These are phyloP conservation scores for Aspergillus pseudoterreus DNA, from an alignment of 2,329 filamentous ascomycete species.

Conservation along the genomic window DNA sequence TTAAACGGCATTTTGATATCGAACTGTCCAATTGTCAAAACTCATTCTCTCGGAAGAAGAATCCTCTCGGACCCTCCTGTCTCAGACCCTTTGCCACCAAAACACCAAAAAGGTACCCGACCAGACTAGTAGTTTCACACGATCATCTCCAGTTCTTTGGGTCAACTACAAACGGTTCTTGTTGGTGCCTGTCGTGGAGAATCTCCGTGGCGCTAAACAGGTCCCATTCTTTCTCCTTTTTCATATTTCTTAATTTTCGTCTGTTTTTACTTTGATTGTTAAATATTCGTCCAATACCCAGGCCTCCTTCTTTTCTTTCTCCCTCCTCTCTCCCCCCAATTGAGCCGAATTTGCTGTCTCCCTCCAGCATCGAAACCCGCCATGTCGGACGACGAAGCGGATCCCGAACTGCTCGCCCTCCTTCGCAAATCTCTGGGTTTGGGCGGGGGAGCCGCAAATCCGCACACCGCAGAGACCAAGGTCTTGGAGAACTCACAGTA, in stretches of 20 bases:
- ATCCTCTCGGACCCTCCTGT: not conserved
- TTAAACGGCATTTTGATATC: too few relatives aligned
- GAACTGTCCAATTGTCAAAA: too few relatives aligned
- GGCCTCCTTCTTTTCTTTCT: not conserved
- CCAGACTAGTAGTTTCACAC: not conserved
- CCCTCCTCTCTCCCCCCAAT: not conserved
- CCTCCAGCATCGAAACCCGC: not conserved
- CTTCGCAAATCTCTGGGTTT: conserved; percentile 74
- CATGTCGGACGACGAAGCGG: conserved; percentile 91
- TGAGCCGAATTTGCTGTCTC: not conserved
- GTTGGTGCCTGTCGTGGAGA: conserved; percentile 10
- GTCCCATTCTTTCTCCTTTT: conserved; percentile 2
- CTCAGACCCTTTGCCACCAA: not conserved
- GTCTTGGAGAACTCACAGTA: conserved; percentile 80
- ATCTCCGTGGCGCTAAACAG: conserved; percentile 1
- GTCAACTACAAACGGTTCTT: conserved; percentile 13
- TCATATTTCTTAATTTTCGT: not conserved
- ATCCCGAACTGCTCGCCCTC: conserved; percentile 80
- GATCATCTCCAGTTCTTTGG: conserved; percentile 7
- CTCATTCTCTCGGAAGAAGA: not conserved
- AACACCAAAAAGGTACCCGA: not conserved
- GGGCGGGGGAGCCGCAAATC: conserved; percentile 52
- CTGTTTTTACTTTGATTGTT: not conserved
- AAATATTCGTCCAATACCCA: not conserved
- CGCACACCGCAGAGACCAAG: conserved; percentile 67